These are phyloP conservation scores for Lyophyllum decastes DNA, from an alignment of 768 basidiomycete species.

Conservation along the genomic window DNA sequence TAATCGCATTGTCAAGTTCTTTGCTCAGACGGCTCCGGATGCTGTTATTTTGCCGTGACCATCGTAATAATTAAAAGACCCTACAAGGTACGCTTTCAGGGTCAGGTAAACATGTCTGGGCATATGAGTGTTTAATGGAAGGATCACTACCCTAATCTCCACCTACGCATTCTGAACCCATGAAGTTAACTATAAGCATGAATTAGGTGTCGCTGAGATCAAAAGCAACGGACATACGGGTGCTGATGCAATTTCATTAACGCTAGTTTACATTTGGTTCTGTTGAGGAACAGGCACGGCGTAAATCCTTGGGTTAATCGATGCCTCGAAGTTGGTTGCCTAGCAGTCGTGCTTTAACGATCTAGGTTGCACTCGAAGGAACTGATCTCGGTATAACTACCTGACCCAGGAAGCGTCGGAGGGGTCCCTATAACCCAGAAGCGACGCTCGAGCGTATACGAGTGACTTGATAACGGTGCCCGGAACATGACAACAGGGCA, in stretches of 20 bases:
- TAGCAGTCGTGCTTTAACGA: neutral
- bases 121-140: neutral
- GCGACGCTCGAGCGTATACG: neutral
- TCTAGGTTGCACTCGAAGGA: neutral
- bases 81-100: neutral
- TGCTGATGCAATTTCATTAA: neutral
- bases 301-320: neutral
- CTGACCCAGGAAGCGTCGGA: neutral
- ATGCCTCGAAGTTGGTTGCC: neutral
- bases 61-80: neutral
- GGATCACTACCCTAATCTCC: neutral
- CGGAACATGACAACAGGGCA: neutral
- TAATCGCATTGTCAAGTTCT: neutral
- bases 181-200: neutral
- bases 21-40: neutral
- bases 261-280: constrained; percentile 1
- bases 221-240: neutral
- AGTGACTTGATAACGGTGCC: neutral
- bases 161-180: neutral
- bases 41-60: neutral
- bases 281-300: neutral
- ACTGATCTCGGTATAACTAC: neutral
- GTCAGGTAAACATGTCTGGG: neutral
- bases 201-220: neutral
- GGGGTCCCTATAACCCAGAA: neutral